phyloP scores from a whole-genome alignment of 176 grass and related monocot genomes.

The Aegilops tauschii region DNA sequence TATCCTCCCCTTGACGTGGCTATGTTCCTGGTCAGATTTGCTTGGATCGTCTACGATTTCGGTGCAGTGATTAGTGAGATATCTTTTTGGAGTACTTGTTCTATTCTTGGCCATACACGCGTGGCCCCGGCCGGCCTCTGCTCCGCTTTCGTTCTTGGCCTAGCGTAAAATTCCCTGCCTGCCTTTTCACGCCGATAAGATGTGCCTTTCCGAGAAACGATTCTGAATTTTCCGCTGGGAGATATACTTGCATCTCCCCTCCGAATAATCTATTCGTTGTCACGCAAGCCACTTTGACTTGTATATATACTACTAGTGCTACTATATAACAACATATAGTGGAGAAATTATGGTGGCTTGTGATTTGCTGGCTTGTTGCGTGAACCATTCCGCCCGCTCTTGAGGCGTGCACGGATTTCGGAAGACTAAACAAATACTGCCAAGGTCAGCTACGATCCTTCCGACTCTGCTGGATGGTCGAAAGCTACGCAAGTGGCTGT shows the following conservation, averaged over 20 bases:
- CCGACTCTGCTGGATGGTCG: not conserved
- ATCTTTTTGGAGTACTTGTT: not conserved
- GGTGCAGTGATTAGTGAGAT: constrained; percentile 11
- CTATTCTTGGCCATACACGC: not conserved
- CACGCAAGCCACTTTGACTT: constrained; percentile 24
- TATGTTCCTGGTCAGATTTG: not conserved
- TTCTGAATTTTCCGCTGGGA: not conserved
- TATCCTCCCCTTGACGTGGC: constrained; percentile 21
- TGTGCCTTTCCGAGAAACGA: not conserved
- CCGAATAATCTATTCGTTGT: not conserved
- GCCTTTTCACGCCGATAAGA: not conserved
- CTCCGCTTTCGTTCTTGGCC: not conserved
- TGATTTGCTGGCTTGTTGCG: constrained; percentile 5
- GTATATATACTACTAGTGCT: not conserved
- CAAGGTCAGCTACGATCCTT: constrained; percentile 14
- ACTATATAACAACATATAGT: not conserved
- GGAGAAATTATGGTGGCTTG: not conserved
- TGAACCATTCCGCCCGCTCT: not conserved
- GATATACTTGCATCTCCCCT: constrained; percentile 15
- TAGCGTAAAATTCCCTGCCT: not conserved
- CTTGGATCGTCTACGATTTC: not conserved
- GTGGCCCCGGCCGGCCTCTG: not conserved
- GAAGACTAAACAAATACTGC: not conserved
- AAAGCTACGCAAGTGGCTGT: not conserved
- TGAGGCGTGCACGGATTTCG: not conserved